Percentiles rank a stretch among this genome's conserved stretches.
phyloP scores from a whole-genome alignment of 768 basidiomycete species.

The Amanita pseudoporphyria region DNA sequence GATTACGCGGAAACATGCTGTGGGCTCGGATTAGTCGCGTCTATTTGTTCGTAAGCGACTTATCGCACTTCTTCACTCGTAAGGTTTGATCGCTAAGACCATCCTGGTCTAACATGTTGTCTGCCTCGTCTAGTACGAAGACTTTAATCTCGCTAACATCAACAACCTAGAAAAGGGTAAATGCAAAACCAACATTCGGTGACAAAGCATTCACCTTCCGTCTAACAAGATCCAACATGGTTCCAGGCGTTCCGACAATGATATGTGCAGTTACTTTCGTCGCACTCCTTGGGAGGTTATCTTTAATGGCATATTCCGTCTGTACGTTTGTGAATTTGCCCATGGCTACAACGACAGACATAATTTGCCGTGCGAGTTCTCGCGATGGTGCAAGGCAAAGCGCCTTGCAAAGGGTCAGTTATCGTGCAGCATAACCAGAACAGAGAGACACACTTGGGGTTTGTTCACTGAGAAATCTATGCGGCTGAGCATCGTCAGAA shows the following conservation, averaged over 20 bases:
- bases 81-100: conserved; percentile 91
- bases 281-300: conserved; percentile 59
- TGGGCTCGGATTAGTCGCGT: neutral
- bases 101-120: conserved; percentile 97
- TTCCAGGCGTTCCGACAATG: conserved; percentile 94
- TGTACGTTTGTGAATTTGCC: conserved; percentile 91
- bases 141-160: conserved; percentile 79
- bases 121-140: conserved; percentile 95
- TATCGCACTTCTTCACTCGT: conserved; percentile 80
- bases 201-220: conserved; percentile 31
- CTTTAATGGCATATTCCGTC: conserved; percentile 94
- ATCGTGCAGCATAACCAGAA: neutral
- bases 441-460: conserved; percentile 53
- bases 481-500: conserved; percentile 93
- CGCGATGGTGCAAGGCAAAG: conserved; percentile 96
- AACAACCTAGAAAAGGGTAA: conserved; percentile 35
- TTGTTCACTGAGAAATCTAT: conserved; percentile 76
- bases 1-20: conserved; percentile 48
- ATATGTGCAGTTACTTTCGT: conserved; percentile 77
- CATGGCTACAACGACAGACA: conserved; percentile 90
- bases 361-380: conserved; percentile 95
- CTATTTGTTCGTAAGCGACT: neutral
- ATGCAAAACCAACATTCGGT: neutral
- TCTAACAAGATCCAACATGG: conserved; percentile 80
- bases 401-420: conserved; percentile 40